Conservation (phyloP, 176 grass and related monocot genomes). For the Puya raimondii region DNA sequence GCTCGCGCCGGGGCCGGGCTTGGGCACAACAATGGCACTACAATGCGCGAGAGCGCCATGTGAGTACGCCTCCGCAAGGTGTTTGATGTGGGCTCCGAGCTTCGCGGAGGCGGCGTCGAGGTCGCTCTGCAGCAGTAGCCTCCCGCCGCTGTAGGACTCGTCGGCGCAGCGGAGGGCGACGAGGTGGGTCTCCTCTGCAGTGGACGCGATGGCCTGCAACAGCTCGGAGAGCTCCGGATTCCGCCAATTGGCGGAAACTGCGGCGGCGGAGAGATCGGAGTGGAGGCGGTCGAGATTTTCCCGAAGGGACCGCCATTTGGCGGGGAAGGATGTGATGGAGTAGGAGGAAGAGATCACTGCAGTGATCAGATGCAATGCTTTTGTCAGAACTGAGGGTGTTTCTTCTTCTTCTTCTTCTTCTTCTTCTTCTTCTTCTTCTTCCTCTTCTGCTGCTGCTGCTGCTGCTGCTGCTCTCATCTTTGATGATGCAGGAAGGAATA, state of each 20-base stretch:
- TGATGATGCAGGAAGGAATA: no score
- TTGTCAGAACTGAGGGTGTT: constrained; percentile 1
- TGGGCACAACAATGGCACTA: constrained; percentile 49
- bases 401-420: constrained; percentile 36
- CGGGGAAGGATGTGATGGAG: constrained; percentile 49
- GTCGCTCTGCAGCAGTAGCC: constrained; percentile 77
- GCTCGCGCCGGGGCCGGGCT: constrained; percentile 34
- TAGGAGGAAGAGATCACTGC: constrained; percentile 35
- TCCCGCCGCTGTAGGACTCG: constrained; percentile 53
- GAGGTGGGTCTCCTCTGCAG: constrained; percentile 11
- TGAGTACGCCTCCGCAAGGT: constrained; percentile 43
- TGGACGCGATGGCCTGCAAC: constrained; percentile 25
- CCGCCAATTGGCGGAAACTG: constrained; percentile 1
- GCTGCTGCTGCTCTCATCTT: constrained; percentile 30
- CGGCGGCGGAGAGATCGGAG: constrained; percentile 26
- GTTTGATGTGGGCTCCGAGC: constrained; percentile 40
- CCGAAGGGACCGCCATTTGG: constrained; percentile 68
- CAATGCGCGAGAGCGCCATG: constrained; percentile 40
- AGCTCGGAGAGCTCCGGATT: constrained; percentile 23
- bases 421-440: constrained; percentile 8
- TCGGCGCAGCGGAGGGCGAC: constrained; percentile 51
- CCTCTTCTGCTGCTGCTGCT: background rate
- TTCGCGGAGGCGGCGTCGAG: constrained; percentile 45
- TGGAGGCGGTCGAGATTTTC: constrained; percentile 55
- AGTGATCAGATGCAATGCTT: constrained; percentile 25